Base-by-base conservation (phyloP, 768 basidiomycete species). In the Porphyrellus cyaneotinctus region DNA sequence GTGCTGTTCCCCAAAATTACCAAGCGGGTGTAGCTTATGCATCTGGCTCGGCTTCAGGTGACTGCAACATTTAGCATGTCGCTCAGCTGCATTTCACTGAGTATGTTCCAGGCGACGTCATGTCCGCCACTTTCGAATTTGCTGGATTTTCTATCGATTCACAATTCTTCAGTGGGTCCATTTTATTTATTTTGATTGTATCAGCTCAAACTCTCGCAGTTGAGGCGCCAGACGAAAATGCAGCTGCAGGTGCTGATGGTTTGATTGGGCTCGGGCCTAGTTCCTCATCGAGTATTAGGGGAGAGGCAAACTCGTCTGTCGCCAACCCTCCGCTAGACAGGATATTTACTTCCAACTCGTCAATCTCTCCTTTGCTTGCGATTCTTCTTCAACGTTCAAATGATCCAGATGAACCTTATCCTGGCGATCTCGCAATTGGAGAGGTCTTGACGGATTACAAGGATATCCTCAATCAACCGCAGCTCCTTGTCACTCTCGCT, bases 371-470 rank as follows among this genome's bases (percentile, higher is more conserved):
- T 62, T 80, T 70, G 56, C 73, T 90, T 49, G 79, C 85, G 0
- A 71, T 90, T 53, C 76, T 85, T 30, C 77, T 91, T 26, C 80
- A 81, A 26, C 80, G 88, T 22, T 71, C 75, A 12, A 68, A 78
- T 53, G 85, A 83, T 60, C 78, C 80, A 12, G 67, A 69, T 1
- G 73, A 79, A 36, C 70, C 64, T 11, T 79, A 77, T 43, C 78
- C 77, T 1, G 88, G 88, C 5, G 76, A 81, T 49, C 70, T 90
- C 43, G 81, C 85, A 3, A 70, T 89, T 15, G 82, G 83, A 17
- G 83, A 85, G 54, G 65, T 81, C 15, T 62, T 87, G 8, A 53
- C 74, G 0, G 74, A 77, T 7, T 83, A 77, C 61, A 65, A 72
- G 37, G 71, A 68, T 26, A 72, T 91, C 51, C 70, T 74, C 13